Evolutionary conservation across 176 grass and related monocot genomes (phyloP), one percentile per base, ranked within the genome.

Genomic region (Pharus latifolius): DNA sequence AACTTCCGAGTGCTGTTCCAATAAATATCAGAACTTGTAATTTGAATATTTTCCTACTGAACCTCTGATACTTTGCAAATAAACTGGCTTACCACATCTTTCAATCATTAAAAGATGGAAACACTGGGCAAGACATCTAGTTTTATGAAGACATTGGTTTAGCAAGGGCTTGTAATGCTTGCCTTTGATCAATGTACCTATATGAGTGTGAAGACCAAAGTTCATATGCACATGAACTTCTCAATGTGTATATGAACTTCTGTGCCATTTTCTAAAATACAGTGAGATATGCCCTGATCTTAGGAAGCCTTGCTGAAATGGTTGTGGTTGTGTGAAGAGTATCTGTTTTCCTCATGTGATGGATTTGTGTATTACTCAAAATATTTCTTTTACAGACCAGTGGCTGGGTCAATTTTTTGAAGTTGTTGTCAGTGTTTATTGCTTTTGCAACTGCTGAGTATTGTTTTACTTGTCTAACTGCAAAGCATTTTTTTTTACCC

Each of bases 361-460:
- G 48, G 30, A 65, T 30, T 22, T 65, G 12, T 23, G 41, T 65
- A 65, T 35, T 49, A 40, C 14, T 65, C 12, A 3, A 73, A 40
- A 16, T 45, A 11, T 38, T 65, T 25, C 16, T 57, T 13, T 29
- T 38, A 46, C 35, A 32, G 7, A 27, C 1, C 24, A 47, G 31
- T 45, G 19, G 49, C 37, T 55, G 4, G 37, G 49, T 58, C 3
- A 10, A 72, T 59, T 63, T 31, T 52, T 51, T 43, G n/a, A n/a
- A 51, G 58, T 78, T 60, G 51, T 35, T 84, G 41, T 65, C 67
- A 72, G 18, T 14, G 37, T 49, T n/a, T 42, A 16, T 71, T 43
- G n/a, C 20, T 65, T 72, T 79, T 27, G 38, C 22, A 46, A 6
- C 27, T 59, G 52, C 47, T 68, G 38, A n/a, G n/a, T n/a, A n/a